Conservation (phyloP, 257 asterid species). For the Petunia axillaris region DNA sequence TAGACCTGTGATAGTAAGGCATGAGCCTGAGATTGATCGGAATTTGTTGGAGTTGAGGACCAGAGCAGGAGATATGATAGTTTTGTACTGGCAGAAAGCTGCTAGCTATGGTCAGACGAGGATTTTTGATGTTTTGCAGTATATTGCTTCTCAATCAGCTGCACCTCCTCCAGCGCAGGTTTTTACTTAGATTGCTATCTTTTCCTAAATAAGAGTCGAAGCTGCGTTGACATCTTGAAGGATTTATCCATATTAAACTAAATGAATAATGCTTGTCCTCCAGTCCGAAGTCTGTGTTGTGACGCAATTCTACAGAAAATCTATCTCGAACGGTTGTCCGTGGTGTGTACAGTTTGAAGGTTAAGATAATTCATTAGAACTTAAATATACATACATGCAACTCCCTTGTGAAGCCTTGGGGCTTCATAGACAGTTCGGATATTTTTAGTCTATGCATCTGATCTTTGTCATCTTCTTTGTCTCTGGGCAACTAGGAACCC, state of each 20-base stretch:
- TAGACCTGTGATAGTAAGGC: conserved; percentile 78
- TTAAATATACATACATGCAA: neutral
- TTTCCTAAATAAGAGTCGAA: neutral
- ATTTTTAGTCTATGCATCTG: neutral
- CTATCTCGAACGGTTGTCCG: neutral
- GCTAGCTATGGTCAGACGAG: conserved; percentile 80
- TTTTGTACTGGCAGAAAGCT: conserved; percentile 63
- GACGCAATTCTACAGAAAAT: neutral
- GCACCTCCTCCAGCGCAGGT: conserved; percentile 71
- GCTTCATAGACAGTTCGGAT: neutral
- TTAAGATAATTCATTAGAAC: neutral
- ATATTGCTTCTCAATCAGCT: conserved; percentile 78
- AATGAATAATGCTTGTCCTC: neutral
- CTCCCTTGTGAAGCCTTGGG: conserved; percentile 6
- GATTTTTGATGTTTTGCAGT: conserved; percentile 76
- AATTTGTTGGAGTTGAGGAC: conserved; percentile 70
- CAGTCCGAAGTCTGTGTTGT: neutral
- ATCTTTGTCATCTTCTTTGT: neutral
- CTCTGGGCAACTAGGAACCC: neutral
- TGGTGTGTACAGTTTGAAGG: neutral
- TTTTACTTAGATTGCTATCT: conserved; percentile 3
- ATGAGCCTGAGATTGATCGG: conserved; percentile 90
- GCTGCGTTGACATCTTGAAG: neutral
- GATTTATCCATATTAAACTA: neutral
- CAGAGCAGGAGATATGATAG: conserved; percentile 82